Percentiles rank a stretch among this genome's conserved stretches.
These are phyloP conservation scores for Alternaria incomplexa DNA, from an alignment of 2,329 filamentous ascomycete genomes.

Conservation along the genomic window DNA sequence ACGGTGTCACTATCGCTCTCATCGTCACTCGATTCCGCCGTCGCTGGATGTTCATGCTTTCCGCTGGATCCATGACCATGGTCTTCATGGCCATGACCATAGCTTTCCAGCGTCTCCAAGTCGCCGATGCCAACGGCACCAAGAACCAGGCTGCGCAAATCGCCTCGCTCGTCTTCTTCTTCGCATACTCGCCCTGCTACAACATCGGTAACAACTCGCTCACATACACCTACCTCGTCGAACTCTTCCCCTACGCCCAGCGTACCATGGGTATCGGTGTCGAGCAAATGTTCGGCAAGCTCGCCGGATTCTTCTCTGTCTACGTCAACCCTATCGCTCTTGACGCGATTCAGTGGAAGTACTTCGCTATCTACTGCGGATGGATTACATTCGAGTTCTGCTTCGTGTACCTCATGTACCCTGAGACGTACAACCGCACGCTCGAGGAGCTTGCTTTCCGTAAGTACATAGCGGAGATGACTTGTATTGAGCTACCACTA, in stretches of 20 bases:
- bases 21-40: slow-evolving; percentile 51
- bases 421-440: slow-evolving; percentile 62
- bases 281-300: slow-evolving; percentile 61
- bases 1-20: slow-evolving; percentile 49
- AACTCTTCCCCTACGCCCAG: slow-evolving; percentile 65
- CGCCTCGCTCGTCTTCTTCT: slow-evolving; percentile 64
- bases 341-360: slow-evolving; percentile 59
- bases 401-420: slow-evolving; percentile 65
- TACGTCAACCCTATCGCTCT: slow-evolving; percentile 67
- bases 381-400: slow-evolving; percentile 62
- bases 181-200: slow-evolving; percentile 64
- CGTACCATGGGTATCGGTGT: slow-evolving; percentile 65
- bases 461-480: slow-evolving; percentile 14
- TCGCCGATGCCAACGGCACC: slow-evolving; percentile 25
- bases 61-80: slow-evolving; percentile 57
- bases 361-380: slow-evolving; percentile 63
- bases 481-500: not conserved
- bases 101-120: slow-evolving; percentile 48
- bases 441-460: slow-evolving; percentile 66
- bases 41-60: slow-evolving; percentile 56
- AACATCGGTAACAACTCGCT: slow-evolving; percentile 72
- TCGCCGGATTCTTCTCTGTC: slow-evolving; percentile 53
- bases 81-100: slow-evolving; percentile 65
- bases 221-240: slow-evolving; percentile 67
- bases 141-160: slow-evolving; percentile 46